Evolutionary conservation across 1,284 basidiomycete species (phyloP), one percentile per base, ranked within the genome.

Genomic region (Pascua sp.): DNA sequence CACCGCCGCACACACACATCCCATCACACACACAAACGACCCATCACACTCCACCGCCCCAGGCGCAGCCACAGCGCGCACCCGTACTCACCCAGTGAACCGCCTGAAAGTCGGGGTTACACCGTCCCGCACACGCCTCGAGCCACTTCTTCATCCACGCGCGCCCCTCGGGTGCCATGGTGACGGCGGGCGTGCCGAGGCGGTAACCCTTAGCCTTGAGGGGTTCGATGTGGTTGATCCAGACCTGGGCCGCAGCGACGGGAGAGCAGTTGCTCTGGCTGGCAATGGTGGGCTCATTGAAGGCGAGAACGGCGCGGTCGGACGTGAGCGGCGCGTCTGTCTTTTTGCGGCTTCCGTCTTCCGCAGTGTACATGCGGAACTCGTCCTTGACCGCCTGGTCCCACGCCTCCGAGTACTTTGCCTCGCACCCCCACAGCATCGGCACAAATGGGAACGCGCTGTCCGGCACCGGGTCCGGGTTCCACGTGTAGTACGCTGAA

Each of bases 81-180:
- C 24, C n/a, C n/a, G 10, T 11, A 62, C 57, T 55, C 47, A 73
- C 76, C 66, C 65, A 68, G 69, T 77, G 80, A 38, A 81, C 53
- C 11, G 80, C 77, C 37, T 80, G 68, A 57, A 81, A 80, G 64
- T 81, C 80, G 5, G 79, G 75, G 24, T 75, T 75, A 60, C 80
- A 81, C 1, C 73, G 74, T 12, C 74, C 77, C 11, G 62, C 56
- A 61, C 81, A 82, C 15, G 69, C 75, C 15, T 59, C 64, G 39
- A 78, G 68, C 68, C 76, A 82, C 15, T 80, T 69, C 39, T 69
- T 63, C 24, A 81, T 57, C 80, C 81, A 81, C 42, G 68, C 64
- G 65, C 76, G 77, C 7, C 81, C 80, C 17, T 55, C 56, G 11
- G 76, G 74, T 7, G 74, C 77, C 51, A 72, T 76, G 13, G 77